Evolutionary conservation across 129 eudicot species (phyloP).

Genomic region (Chrysanthemum lavandulifolium): DNA sequence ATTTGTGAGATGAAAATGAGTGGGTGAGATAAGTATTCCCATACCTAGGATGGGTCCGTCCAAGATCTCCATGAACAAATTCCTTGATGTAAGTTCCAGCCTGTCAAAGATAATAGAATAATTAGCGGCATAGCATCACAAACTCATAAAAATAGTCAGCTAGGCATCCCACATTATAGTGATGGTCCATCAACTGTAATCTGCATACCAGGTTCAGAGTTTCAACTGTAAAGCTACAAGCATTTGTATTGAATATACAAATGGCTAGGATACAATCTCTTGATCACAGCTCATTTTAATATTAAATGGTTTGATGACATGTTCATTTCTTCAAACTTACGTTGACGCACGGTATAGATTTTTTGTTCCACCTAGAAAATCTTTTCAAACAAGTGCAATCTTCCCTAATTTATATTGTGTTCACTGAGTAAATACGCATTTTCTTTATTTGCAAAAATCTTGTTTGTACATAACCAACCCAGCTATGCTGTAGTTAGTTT

Average conservation of each 20-base stretch:
- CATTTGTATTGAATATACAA: no score
- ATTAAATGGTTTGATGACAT: no score
- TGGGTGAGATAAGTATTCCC: conserved; percentile 9
- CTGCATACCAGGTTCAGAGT: no score
- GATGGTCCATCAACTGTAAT: no score
- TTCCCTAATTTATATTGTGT: conserved; percentile 11
- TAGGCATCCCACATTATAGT: neutral
- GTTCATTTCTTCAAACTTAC: no score
- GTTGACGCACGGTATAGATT: no score
- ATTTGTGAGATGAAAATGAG: conserved; percentile 7
- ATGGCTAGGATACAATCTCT: no score
- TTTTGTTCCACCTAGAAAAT: conserved; percentile 1
- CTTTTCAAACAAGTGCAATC: neutral
- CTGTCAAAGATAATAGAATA: conserved; percentile 35
- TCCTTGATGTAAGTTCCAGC: conserved; percentile 99
- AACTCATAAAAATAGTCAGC: neutral
- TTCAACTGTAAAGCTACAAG: no score
- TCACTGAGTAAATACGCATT: neutral
- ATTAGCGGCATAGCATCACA: conserved; percentile 8
- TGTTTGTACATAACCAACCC: conserved; percentile 4
- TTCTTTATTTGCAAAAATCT: neutral
- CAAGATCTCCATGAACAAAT: conserved; percentile 99
- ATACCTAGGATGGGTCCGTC: conserved; percentile 98
- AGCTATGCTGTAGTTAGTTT: no score
- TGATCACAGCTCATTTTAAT: no score